Evolutionary conservation across 306 rosid genomes (phyloP).

Genomic region (Prosopis cineraria): DNA sequence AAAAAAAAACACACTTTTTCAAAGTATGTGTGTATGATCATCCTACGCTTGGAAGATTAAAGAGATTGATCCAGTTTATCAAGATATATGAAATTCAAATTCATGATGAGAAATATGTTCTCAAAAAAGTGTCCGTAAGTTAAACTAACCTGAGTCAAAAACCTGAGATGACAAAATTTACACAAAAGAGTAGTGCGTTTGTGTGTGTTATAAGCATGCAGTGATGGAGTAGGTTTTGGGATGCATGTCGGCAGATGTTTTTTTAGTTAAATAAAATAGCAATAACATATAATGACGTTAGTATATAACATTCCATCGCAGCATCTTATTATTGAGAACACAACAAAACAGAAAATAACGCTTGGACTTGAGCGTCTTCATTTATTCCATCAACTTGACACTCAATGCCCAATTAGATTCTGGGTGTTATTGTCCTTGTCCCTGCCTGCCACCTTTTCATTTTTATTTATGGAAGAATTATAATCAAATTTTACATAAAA

Average conservation of each 20-base stretch:
- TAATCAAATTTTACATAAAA: too few species aligned
- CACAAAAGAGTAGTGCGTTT: too few species aligned
- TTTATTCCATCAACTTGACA: constrained; percentile 33
- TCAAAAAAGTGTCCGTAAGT: too few species aligned
- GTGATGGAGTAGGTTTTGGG: constrained; percentile 24
- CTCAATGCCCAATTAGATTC: constrained; percentile 30
- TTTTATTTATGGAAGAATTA: too few species aligned
- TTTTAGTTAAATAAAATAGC: background rate
- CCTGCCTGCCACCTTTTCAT: background rate
- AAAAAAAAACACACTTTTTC: too few species aligned
- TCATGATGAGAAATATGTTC: too few species aligned
- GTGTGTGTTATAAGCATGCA: background rate
- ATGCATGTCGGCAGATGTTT: constrained; percentile 60
- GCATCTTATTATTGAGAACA: constrained; percentile 29
- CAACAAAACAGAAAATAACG: constrained; percentile 5
- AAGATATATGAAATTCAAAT: too few species aligned
- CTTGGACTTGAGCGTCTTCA: constrained; percentile 18
- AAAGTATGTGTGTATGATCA: too few species aligned
- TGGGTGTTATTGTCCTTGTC: constrained; percentile 5
- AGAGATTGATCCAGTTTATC: too few species aligned
- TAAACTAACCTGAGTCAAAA: too few species aligned
- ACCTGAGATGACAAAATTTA: too few species aligned
- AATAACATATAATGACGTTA: background rate
- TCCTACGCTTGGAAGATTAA: too few species aligned
- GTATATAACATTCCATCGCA: background rate